Percentiles rank a stretch among this genome's conserved stretches.
Evolutionary conservation across 106 monocot genomes (phyloP).

Genomic region (Phalaenopsis equestris): DNA sequence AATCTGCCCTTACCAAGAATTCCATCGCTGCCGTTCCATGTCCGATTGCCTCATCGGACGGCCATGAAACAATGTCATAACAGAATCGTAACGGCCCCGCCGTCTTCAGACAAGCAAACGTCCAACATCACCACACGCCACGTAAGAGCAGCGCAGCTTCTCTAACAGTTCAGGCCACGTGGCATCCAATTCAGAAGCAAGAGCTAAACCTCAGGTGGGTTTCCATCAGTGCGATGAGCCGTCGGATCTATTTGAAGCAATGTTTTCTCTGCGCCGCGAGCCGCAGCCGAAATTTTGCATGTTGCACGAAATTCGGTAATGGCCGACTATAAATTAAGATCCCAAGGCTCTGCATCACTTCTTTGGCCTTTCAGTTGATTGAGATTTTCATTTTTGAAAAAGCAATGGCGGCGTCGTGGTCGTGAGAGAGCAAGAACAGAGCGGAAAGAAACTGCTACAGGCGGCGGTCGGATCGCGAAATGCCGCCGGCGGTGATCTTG

Average conservation of each 20-base stretch:
- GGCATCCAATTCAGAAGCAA: background rate
- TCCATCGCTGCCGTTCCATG: background rate
- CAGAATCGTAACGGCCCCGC: slow-evolving; percentile 5
- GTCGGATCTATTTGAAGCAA: background rate
- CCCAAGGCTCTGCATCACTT: background rate
- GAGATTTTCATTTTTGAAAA: background rate
- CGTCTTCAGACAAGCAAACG: background rate
- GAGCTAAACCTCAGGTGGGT: background rate
- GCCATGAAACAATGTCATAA: background rate
- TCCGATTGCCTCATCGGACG: background rate
- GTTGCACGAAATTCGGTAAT: background rate
- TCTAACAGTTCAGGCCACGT: background rate
- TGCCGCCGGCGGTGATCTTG: slow-evolving; percentile 16
- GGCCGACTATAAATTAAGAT: background rate
- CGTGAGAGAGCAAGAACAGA: background rate
- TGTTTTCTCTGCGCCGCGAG: no score
- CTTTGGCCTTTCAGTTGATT: background rate
- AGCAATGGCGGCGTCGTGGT: background rate
- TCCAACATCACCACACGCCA: background rate
- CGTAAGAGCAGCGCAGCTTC: no score
- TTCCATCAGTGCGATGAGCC: background rate
- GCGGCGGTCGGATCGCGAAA: background rate
- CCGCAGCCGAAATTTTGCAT: background rate
- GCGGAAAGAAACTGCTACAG: background rate
- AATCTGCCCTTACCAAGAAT: no score